Evolutionary conservation across 163 green algal genomes (phyloP).

Genomic region (Scenedesmus sp.): DNA sequence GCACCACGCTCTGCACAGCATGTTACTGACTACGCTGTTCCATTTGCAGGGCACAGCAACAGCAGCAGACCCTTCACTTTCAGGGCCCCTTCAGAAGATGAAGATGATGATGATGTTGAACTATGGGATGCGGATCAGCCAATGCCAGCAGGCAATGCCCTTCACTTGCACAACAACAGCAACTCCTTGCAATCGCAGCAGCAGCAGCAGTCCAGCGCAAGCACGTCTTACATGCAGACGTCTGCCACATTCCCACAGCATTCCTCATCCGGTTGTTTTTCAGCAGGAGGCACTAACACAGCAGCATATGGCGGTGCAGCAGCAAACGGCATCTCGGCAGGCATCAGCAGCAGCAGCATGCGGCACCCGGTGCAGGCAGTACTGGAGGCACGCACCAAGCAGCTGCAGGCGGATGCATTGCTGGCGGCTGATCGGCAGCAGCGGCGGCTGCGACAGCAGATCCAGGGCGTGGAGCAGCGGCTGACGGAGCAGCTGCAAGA

Average conservation of each 20-base stretch:
- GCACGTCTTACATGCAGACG: conserved; percentile 1
- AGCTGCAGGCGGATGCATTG: conserved; percentile 39
- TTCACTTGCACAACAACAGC: not conserved
- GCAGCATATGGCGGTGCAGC: not conserved
- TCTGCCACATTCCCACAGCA: not conserved
- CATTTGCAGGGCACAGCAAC: not conserved
- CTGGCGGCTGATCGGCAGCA: conserved; percentile 30
- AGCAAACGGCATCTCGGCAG: not conserved
- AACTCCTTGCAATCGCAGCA: not conserved
- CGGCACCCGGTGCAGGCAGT: conserved; percentile 21
- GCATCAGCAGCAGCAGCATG: conserved; percentile 25
- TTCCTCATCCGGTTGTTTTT: not conserved
- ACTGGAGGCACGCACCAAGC: conserved; percentile 24
- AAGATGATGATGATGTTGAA: conserved; percentile 31
- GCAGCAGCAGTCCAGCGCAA: not conserved
- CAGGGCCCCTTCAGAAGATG: conserved; percentile 31
- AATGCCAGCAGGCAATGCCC: not conserved
- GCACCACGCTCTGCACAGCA: too few species aligned
- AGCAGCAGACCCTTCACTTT: not conserved
- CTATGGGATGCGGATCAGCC: not conserved
- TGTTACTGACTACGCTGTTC: too few species aligned
- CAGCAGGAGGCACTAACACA: not conserved
- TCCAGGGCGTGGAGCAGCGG: conserved; percentile 32
- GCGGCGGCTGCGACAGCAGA: conserved; percentile 35
- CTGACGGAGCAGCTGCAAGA: conserved; percentile 33